Evolutionary conservation across 139 green algal species (phyloP).

Genomic region (Closterium sp.): DNA sequence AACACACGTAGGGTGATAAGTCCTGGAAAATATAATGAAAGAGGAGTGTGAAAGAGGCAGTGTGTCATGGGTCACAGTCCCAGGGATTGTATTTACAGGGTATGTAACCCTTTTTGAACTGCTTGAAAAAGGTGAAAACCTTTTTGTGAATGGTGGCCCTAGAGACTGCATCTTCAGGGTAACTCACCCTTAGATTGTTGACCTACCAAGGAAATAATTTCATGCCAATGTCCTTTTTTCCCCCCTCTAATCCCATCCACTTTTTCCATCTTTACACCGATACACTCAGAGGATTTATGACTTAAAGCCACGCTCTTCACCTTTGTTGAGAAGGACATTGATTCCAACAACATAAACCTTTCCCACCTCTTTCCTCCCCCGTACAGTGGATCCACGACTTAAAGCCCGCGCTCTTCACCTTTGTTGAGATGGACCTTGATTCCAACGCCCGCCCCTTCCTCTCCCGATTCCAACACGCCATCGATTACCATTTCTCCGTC

Average conservation of each 20-base stretch:
- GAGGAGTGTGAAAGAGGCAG: too few relatives aligned
- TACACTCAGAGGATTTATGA: background rate
- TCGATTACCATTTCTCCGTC: background rate
- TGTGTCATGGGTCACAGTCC: background rate
- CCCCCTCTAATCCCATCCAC: too few relatives aligned
- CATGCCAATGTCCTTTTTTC: too few relatives aligned
- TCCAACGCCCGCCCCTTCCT: background rate
- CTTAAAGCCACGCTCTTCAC: background rate
- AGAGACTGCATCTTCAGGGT: background rate
- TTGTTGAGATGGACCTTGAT: background rate
- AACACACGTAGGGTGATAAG: too few relatives aligned
- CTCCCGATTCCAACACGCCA: background rate
- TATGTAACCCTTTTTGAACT: too few relatives aligned
- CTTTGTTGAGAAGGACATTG: background rate
- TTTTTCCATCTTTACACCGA: too few relatives aligned
- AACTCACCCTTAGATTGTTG: background rate
- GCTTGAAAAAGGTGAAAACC: too few relatives aligned
- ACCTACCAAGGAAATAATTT: too few relatives aligned
- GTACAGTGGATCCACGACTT: background rate
- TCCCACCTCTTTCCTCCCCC: background rate
- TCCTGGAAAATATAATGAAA: too few relatives aligned
- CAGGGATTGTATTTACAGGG: background rate
- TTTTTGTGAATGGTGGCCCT: too few relatives aligned
- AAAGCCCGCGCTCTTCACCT: background rate
- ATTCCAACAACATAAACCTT: background rate